A percentile compares a stretch with the other conserved stretches of the same genome.
Conservation (phyloP, 352 stramenopile species). For the Pythium scleroteichum region DNA sequence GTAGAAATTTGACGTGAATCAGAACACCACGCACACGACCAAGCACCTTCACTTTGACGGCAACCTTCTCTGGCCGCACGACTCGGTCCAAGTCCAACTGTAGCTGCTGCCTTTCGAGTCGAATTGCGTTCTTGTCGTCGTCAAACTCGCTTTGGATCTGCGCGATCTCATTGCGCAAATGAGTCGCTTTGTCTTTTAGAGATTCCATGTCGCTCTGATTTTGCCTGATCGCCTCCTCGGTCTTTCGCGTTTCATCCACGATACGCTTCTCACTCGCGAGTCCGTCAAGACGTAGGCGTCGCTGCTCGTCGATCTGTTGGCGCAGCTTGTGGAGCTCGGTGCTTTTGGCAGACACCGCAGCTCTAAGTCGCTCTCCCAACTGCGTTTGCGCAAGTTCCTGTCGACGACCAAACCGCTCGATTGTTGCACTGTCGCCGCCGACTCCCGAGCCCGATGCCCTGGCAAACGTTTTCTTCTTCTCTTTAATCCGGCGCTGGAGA, state of each 20-base stretch:
- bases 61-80: slow-evolving; percentile 38
- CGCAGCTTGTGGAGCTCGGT: slow-evolving; percentile 57
- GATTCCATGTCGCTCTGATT: slow-evolving; percentile 40
- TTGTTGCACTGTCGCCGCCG: slow-evolving; percentile 19
- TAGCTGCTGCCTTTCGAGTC: slow-evolving; percentile 49
- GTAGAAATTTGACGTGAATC: background rate
- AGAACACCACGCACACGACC: slow-evolving; percentile 25
- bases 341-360: slow-evolving; percentile 41
- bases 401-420: slow-evolving; percentile 39
- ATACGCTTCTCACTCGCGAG: slow-evolving; percentile 45
- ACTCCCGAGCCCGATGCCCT: background rate
- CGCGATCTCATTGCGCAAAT: slow-evolving; percentile 42
- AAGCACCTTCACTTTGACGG: slow-evolving; percentile 33
- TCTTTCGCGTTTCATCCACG: slow-evolving; percentile 35
- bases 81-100: slow-evolving; percentile 52
- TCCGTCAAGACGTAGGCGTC: slow-evolving; percentile 43
- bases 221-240: slow-evolving; percentile 40
- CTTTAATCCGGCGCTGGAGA: slow-evolving; percentile 82
- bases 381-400: slow-evolving; percentile 56
- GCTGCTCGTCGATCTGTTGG: slow-evolving; percentile 44
- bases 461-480: slow-evolving; percentile 79
- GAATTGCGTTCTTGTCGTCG: slow-evolving; percentile 44
- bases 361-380: slow-evolving; percentile 75
- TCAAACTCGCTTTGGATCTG: slow-evolving; percentile 49
- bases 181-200: slow-evolving; percentile 38